Evolutionary conservation across 768 basidiomycete genomes (phyloP).

Genomic region (Russula abietina): DNA sequence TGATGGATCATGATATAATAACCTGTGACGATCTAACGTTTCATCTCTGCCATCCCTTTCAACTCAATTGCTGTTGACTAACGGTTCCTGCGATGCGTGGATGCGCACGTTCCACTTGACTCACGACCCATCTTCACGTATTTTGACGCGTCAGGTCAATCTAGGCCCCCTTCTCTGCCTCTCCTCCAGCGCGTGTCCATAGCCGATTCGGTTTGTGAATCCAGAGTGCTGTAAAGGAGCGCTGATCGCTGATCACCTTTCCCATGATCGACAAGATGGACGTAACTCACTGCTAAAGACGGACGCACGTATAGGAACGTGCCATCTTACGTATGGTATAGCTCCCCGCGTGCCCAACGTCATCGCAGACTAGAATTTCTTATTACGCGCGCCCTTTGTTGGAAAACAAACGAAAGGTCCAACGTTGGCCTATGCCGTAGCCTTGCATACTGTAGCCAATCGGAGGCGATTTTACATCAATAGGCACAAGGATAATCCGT

Average conservation of each 20-base stretch:
- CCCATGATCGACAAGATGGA: neutral
- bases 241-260: neutral
- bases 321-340: neutral
- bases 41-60: too few relatives aligned
- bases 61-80: too few relatives aligned
- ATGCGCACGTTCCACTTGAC: neutral
- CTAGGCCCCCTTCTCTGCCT: neutral
- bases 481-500: neutral
- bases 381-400: neutral
- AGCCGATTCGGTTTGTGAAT: neutral
- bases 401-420: neutral
- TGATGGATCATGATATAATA: too few relatives aligned
- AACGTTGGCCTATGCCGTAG: neutral
- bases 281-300: too few relatives aligned
- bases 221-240: too few relatives aligned
- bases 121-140: neutral
- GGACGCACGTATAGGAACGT: neutral
- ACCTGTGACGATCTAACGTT: too few relatives aligned
- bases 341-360: neutral
- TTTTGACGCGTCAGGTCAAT: neutral
- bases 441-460: too few relatives aligned
- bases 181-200: neutral
- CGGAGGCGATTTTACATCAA: conserved; percentile 3
- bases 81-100: neutral
- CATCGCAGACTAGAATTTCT: too few relatives aligned